phyloP scores from a whole-genome alignment of 495 filamentous ascomycete species.

The Paragyromitra xinjiangensis region DNA sequence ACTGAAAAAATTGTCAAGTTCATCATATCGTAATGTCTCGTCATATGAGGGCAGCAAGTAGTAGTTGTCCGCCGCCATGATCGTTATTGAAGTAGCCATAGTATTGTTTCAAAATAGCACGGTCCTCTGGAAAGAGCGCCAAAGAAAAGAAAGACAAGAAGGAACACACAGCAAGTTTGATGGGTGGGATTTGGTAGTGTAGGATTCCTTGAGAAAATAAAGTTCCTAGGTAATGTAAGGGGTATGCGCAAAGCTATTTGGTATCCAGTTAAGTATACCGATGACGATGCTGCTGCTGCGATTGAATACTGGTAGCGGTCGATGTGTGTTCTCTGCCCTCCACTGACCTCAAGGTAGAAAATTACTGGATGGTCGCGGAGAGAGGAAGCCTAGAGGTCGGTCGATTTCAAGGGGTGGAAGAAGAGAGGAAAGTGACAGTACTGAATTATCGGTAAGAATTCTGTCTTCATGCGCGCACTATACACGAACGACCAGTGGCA shows the following conservation, averaged over 20 bases:
- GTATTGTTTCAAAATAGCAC: slow-evolving; percentile 21
- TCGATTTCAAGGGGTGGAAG: slow-evolving; percentile 28
- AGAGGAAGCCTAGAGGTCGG: slow-evolving; percentile 20
- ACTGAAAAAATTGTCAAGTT: slow-evolving; percentile 7
- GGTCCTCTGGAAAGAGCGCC: not conserved
- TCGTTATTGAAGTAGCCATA: slow-evolving; percentile 17
- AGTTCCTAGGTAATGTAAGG: slow-evolving; percentile 32
- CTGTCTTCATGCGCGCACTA: slow-evolving; percentile 7
- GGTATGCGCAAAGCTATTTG: slow-evolving; percentile 20
- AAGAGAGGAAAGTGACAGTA: slow-evolving; percentile 11
- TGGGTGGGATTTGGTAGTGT: slow-evolving; percentile 1
- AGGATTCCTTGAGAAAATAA: slow-evolving; percentile 13
- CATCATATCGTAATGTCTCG: slow-evolving; percentile 10
- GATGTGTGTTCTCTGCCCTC: not conserved
- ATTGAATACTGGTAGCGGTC: slow-evolving; percentile 1
- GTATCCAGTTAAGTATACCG: slow-evolving; percentile 39
- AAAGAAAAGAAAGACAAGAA: not conserved
- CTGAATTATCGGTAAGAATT: not conserved
- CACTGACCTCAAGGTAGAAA: slow-evolving; percentile 8
- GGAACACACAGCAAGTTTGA: not conserved
- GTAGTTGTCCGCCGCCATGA: slow-evolving; percentile 39
- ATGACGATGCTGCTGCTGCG: slow-evolving; percentile 8
- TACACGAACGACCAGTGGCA: slow-evolving; percentile 21
- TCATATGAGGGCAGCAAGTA: slow-evolving; percentile 26
- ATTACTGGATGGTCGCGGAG: slow-evolving; percentile 14